Base-by-base conservation (phyloP, 148 eudicot species). In the Diospyros lotus region DNA sequence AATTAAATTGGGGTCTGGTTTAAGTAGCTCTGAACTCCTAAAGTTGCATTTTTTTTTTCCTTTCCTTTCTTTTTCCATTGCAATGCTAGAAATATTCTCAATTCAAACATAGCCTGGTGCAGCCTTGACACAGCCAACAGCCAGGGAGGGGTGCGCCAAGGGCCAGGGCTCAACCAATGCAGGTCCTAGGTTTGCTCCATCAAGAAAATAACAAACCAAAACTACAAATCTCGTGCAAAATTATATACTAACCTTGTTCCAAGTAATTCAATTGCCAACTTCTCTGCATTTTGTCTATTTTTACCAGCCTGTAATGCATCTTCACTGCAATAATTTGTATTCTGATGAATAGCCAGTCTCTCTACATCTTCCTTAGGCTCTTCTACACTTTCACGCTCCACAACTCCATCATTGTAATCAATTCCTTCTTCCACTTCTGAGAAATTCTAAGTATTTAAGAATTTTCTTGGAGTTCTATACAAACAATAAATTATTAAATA, bases 261-360 rank as follows among this genome's bases (percentile, higher is more conserved):
- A 63, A 91, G 89, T 60, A 87, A 82, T 79, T 77, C 75, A 76
- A 86, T 66, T 48, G 88, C 91, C 77, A 67, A n/a, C 59, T 84
- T 82, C 78, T 83, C 83, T 61, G 82, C 91, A 54, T 67, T 87
- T 76, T 72, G 75, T 69, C 73, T 81, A 78, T 69, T 84, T 68
- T 58, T 66, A 56, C 64, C 71, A 69, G n/a, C 69, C 59, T 69
- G 66, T 54, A 72, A 68, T 41, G 52, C 61, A 51, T 66, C 64
- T 71, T 74, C 53, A 69, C 59, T 61, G 44, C 28, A 79, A 18
- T 48, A 55, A n/a, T 51, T 51, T 67, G 58, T 53, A 55, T 55
- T 61, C 61, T 50, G 62, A 69, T 53, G 13, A 53, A 78, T 18
- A 60, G 73, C 64, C 58, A 62, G 12, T 71, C 81, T 88, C 83